Conservation (phyloP, 306 rosid species). For the Quercus bicolor region DNA sequence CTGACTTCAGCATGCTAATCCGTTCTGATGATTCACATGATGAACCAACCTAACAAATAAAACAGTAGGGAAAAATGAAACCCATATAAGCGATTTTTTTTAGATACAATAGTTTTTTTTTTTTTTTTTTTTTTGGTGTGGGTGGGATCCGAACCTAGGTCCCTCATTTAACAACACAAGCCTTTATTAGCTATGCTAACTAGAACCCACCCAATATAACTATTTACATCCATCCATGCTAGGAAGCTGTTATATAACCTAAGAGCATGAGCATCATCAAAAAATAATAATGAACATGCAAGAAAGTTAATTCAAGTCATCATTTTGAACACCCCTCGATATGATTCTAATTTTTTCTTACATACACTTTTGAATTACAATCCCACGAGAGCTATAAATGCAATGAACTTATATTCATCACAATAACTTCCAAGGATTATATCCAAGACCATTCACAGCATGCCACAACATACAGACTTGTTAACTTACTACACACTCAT, state of each 20-base stretch:
- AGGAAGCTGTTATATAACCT: background rate
- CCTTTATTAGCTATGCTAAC: too few species aligned
- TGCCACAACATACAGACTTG: background rate
- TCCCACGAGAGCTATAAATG: background rate
- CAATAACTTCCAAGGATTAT: background rate
- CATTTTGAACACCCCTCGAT: background rate
- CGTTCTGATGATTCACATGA: constrained; percentile 53
- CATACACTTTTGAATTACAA: background rate
- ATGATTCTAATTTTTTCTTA: background rate
- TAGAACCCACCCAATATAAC: background rate
- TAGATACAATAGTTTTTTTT: too few species aligned
- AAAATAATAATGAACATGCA: background rate
- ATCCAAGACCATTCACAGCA: background rate
- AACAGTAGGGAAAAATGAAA: background rate
- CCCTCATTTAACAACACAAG: too few species aligned
- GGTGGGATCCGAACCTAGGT: too few species aligned
- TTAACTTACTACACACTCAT: background rate
- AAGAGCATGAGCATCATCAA: background rate
- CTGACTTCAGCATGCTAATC: constrained; percentile 41
- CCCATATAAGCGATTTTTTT: too few species aligned
- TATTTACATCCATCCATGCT: background rate
- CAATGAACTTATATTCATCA: background rate
- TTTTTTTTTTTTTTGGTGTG: rapidly evolving
- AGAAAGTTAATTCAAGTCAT: background rate
- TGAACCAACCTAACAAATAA: constrained; percentile 39